Base-by-base conservation (phyloP, 2,329 filamentous ascomycete species). In the Microcera coccophila region DNA sequence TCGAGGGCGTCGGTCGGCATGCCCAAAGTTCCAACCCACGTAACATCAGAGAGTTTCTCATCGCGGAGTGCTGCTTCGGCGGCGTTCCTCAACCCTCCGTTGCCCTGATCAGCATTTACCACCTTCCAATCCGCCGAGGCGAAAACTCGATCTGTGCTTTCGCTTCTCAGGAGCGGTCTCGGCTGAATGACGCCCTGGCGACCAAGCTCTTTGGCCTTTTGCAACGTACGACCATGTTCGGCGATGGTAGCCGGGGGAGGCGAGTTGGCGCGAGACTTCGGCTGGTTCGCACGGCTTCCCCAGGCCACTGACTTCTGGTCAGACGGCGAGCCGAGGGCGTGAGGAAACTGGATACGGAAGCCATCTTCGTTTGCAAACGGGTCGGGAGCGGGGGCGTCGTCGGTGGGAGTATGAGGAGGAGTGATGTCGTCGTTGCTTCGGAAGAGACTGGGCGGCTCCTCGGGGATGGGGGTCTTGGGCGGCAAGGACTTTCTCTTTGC, bases 1-100 rank as follows among this genome's bases (percentile, higher is more conserved):
- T 85, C 76, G 18, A 97, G 74, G 7, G 84, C 85, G 65, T 97
- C 91, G 0, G 89, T 96, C 0, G 91, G 90, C 81, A 96, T 96
- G 16, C 91, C 93, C 33, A 97, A 69, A 1, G 90, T 94, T 40
- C 91, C 91, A 4, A 97, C 85, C 83, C 87, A 95, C n/a, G 84
- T 85, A 60, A 88, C 85, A 42, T 95, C 86, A 16, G 78, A 75
- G 9, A 89, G 69, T 48, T 78, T 76, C 16, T 82, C 84, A 41
- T 83, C 79, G 36, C 87, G 79, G 14, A 79, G 74, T 2, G 87
- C 85, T 14, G 89, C 88, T 49, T 87, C 82, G 24, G 93, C 82
- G 4, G 91, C 91, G 62, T 95, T 96, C 57, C 87, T 83, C 37
- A 97, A 76, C 16, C 91, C 93, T 17, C 90, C 90, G 60, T 97